Percentiles rank a stretch among this genome's conserved stretches.
Evolutionary conservation across 192 early-diverging fungal genomes (phyloP).

Genomic region (Globomyces pollinis-pini): DNA sequence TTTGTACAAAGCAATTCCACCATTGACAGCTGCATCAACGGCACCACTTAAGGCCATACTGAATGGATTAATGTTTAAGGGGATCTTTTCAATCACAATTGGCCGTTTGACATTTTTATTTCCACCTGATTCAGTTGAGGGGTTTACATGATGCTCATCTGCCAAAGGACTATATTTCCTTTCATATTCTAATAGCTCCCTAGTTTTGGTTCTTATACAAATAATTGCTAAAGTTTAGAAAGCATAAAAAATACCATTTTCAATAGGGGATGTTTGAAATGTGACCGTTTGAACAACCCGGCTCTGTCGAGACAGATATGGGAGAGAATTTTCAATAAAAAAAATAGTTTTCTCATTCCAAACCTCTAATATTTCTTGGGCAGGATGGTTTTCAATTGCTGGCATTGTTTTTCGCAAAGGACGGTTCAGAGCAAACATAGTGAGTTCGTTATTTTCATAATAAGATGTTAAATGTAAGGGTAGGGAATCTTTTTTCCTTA

Average conservation of each 20-base stretch:
- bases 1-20: slow-evolving; percentile 69
- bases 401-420: slow-evolving; percentile 42
- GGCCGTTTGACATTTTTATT: slow-evolving; percentile 4
- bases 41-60: slow-evolving; percentile 77
- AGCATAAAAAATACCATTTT: no score
- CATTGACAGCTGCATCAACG: slow-evolving; percentile 78
- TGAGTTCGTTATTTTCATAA: slow-evolving; percentile 59
- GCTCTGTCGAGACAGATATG: slow-evolving; percentile 49
- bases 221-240: no score
- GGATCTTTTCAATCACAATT: slow-evolving; percentile 1
- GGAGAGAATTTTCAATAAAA: slow-evolving; percentile 58
- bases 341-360: slow-evolving; percentile 71
- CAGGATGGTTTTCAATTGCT: slow-evolving; percentile 29
- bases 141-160: no score
- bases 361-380: slow-evolving; percentile 61
- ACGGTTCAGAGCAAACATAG: slow-evolving; percentile 55
- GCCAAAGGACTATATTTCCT: slow-evolving; percentile 32
- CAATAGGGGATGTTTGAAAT: slow-evolving; percentile 62
- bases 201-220: slow-evolving; percentile 59
- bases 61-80: slow-evolving; percentile 58
- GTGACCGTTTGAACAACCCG: slow-evolving; percentile 44
- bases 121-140: no score
- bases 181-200: slow-evolving; percentile 48
- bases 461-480: slow-evolving; percentile 48
- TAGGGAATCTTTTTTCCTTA: slow-evolving; percentile 11